Evolutionary conservation across 2,329 filamentous ascomycete species (phyloP), one percentile per base, ranked within the genome.

Genomic region (Ceratocystis alfenasii): DNA sequence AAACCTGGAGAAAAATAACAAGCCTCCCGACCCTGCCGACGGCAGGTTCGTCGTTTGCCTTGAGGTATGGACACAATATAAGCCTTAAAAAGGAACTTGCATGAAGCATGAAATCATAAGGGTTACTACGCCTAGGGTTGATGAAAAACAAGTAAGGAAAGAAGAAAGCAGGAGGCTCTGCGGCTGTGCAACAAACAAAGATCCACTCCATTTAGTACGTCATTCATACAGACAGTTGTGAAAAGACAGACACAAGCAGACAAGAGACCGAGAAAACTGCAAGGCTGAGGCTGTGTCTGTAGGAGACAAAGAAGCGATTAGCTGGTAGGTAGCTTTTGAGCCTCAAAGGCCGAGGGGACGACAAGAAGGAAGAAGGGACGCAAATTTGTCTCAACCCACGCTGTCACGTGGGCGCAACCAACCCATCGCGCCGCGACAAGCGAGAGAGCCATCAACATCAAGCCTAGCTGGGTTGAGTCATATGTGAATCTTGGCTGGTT

Each of bases 151-250:
- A 33, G 15, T 5, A 33, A 25, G 46, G 10, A 33, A 33, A 53
- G 7, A 10, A 3, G 3, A 50, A 15, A 36, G n/a, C 8, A 36
- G 36, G 30, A 53, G 62, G 62, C 62, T 63, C 62, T 63, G 62
- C 62, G 45, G 62, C 15, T 63, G 36, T 63, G 62, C 62, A 63
- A 36, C 62, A 45, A 33, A 4, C 36, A 41, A 15, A 50, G 6
- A 30, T 10, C 25, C 33, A 28, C 36, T 62, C n/a, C 5, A 59
- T 30, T 36, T 5, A 33, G 30, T 59, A 59, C 55, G 55, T 59
- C 55, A 36, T 53, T 17, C 48, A 25, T 22, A 25, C 48, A 20
- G 48, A 20, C 48, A 22, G 48, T 50, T 22, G 5, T 50, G 48
- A 53, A 28, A 53, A 25, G 36, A 41, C 36, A 41, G 10, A 41